Percentiles rank a stretch among this genome's conserved stretches.
Conservation (phyloP, 371 early-diverging fungal genomes). For the Actinomucor elegans region DNA sequence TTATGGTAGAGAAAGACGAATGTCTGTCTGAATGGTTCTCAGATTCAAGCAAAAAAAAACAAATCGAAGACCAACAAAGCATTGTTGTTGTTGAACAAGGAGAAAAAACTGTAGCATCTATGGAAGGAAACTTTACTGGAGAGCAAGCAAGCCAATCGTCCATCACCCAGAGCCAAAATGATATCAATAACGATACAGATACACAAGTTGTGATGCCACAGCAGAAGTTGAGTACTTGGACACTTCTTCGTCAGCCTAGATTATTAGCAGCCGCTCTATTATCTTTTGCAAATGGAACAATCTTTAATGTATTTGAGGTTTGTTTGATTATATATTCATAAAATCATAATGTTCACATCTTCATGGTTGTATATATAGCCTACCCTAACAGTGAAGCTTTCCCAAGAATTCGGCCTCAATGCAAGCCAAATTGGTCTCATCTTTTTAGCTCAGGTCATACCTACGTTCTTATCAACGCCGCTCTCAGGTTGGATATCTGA, state of each 20-base stretch:
- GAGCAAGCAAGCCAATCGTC: no score
- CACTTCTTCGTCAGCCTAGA: slow-evolving; percentile 4
- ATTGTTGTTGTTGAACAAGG: no score
- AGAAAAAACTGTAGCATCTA: no score
- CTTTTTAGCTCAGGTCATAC: slow-evolving; percentile 43
- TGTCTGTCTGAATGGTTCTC: slow-evolving; percentile 12
- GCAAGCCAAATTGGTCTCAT: slow-evolving; percentile 47
- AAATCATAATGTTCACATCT: no score
- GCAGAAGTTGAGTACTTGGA: not conserved
- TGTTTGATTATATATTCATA: no score
- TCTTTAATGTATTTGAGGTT: slow-evolving; percentile 15
- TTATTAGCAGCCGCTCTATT: slow-evolving; percentile 16
- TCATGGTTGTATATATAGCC: slow-evolving; percentile 19
- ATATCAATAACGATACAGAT: no score
- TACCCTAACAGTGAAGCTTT: slow-evolving; percentile 38
- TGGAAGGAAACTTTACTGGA: no score
- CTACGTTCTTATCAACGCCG: slow-evolving; percentile 36
- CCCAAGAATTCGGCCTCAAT: slow-evolving; percentile 31
- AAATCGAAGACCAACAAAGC: no score
- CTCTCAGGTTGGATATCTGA: slow-evolving; percentile 44
- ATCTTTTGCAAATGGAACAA: slow-evolving; percentile 9
- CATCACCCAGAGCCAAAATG: no score
- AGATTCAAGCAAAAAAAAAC: no score
- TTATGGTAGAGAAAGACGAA: slow-evolving; percentile 38
- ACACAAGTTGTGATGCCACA: no score